Evolutionary conservation across 352 stramenopile species (phyloP).

Genomic region (Saprolegnia parasitica): DNA sequence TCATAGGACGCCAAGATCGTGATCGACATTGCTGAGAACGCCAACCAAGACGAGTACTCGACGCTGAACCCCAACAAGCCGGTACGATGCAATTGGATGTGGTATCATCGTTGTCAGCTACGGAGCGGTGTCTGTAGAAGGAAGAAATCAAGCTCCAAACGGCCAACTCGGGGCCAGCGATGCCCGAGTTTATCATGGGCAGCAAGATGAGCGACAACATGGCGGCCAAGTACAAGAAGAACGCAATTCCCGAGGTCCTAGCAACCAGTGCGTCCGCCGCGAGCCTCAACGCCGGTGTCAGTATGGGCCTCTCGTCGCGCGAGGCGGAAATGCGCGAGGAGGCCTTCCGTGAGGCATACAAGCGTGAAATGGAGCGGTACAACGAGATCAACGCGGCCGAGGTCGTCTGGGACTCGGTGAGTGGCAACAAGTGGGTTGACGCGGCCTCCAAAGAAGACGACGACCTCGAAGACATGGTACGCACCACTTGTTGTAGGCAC

Average conservation of each 20-base stretch:
- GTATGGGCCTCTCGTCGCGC: not conserved
- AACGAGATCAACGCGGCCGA: conserved; percentile 41
- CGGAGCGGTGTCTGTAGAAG: no score
- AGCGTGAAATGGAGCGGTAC: conserved; percentile 78
- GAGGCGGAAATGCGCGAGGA: conserved; percentile 61
- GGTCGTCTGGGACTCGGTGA: not conserved
- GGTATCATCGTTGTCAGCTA: no score
- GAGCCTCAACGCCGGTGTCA: not conserved
- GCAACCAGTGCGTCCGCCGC: not conserved
- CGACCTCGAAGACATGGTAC: conserved; percentile 68
- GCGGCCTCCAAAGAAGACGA: conserved; percentile 43
- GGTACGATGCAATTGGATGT: no score
- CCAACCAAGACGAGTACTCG: conserved; percentile 81
- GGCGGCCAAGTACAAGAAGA: conserved; percentile 71
- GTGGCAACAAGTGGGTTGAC: not conserved
- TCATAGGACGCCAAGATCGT: conserved; percentile 74
- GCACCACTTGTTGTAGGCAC: conserved; percentile 68
- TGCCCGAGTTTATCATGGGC: conserved; percentile 76
- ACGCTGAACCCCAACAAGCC: conserved; percentile 60
- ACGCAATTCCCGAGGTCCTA: conserved; percentile 1
- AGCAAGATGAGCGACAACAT: conserved; percentile 86
- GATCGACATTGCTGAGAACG: conserved; percentile 74
- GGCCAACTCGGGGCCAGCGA: conserved; percentile 39
- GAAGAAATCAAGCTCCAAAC: conserved; percentile 29
- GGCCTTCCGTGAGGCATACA: conserved; percentile 75